Evolutionary conservation across 2,329 filamentous ascomycete species (phyloP), one percentile per base, ranked within the genome.

Genomic region (Aureobasidium sp.): DNA sequence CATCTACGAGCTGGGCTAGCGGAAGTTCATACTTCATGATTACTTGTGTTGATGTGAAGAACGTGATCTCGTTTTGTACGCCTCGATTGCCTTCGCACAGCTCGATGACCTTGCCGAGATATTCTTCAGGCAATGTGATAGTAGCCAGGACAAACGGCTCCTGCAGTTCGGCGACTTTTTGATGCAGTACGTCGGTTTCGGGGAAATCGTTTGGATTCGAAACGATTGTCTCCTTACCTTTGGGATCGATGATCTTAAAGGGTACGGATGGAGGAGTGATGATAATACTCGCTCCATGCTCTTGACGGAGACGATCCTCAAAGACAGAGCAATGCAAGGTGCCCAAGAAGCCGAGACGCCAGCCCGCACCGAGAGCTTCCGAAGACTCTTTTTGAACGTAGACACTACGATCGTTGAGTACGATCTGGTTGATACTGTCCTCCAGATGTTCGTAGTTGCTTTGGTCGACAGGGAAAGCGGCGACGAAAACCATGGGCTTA

Each of bases 291-390:
- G 90, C 89, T 6, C 93, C 94, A 69, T 99, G 92, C 74, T 99
- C 94, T 74, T 97, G 91, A 45, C 91, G 86, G 58, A 99, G 77
- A 1, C 94, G 89, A 74, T 99, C 94, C 75, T 99, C 92, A 69
- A 99, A 99, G 5, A 99, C 94, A n/a, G 92, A 97, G 76, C 94
- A 97, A 74, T 99, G 94, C 52, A 99, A 79, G 13, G 92, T 97
- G n/a, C 94, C 94, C 3, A 99, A 77, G 71, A 99, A 99, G 0
- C 94, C 94, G 13, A 99, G 78, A 49, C 94, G 86, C 88, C 94
- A 99, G 2, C 94, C 94, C 1, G 93, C 90, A 0, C 94, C 94
- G 0, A 99, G 80, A 0, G 94, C 94, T 70, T 97, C 91, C 0
- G 92, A 97, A 29, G 90, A 90, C 72, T 97, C 94, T 73, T 97